Evolutionary conservation across 768 basidiomycete genomes (phyloP).

Genomic region (Psilocybe azurescens): DNA sequence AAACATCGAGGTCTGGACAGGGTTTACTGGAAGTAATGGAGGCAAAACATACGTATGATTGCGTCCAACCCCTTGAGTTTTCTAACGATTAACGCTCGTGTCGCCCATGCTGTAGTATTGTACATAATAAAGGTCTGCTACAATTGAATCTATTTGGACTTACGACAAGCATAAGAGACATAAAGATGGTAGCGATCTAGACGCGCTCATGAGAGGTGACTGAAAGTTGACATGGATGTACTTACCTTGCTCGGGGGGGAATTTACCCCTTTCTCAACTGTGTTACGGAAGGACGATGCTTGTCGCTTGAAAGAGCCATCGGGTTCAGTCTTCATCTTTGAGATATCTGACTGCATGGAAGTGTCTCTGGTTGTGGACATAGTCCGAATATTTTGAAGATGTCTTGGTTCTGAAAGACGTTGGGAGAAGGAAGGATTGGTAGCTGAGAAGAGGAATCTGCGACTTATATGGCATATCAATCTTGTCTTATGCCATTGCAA

Average conservation of each 20-base stretch:
- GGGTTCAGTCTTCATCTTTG: conserved; percentile 52
- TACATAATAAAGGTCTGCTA: too few relatives aligned
- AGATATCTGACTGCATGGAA: conserved; percentile 51
- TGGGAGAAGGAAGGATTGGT: neutral
- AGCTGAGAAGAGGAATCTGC: neutral
- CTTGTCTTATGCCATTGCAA: neutral
- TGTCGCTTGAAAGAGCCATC: conserved; percentile 73
- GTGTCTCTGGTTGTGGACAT: conserved; percentile 22
- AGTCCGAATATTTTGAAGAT: neutral
- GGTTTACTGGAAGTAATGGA: neutral
- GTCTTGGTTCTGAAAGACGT: neutral
- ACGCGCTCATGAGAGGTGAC: neutral
- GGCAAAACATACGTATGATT: conserved; percentile 67
- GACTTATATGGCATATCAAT: conserved; percentile 4
- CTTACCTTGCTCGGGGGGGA: conserved; percentile 76
- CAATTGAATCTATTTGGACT: conserved; percentile 26
- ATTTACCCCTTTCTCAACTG: conserved; percentile 48
- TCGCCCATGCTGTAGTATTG: conserved; percentile 82
- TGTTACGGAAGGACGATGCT: conserved; percentile 55
- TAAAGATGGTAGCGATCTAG: conserved; percentile 93
- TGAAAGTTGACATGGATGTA: conserved; percentile 6
- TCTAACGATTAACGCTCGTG: conserved; percentile 85
- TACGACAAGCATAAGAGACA: conserved; percentile 87
- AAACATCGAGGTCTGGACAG: conserved; percentile 5
- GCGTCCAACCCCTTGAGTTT: conserved; percentile 92